A percentile compares a stretch with the other conserved stretches of the same genome.
phyloP scores from a whole-genome alignment of 495 filamentous ascomycete species.

The Lasiosphaeriaceae sp. region DNA sequence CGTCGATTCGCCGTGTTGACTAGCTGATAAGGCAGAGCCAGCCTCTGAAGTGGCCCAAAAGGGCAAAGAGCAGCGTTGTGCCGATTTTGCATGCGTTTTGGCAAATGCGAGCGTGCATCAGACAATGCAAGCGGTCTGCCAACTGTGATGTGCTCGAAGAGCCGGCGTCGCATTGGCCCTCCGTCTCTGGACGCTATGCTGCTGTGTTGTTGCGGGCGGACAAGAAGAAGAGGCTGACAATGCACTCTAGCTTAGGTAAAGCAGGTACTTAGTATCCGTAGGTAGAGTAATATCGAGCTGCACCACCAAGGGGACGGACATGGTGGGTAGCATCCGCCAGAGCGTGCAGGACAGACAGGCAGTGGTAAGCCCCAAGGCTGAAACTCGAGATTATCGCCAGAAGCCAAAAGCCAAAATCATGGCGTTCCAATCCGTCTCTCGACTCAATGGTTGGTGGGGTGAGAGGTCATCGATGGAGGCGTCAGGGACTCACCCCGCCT shows the following conservation, averaged over 20 bases:
- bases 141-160: not conserved
- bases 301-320: not conserved
- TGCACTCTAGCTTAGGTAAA: not conserved
- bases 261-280: not conserved
- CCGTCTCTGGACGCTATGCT: not conserved
- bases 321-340: not conserved
- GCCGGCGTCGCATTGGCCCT: slow-evolving; percentile 2
- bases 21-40: not conserved
- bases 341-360: not conserved
- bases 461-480: slow-evolving; percentile 13
- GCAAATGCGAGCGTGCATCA: slow-evolving; percentile 1
- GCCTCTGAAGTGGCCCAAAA: slow-evolving; percentile 6
- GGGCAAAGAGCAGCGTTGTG: slow-evolving; percentile 16
- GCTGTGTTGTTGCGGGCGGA: no score
- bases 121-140: not conserved
- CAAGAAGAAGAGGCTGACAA: no score
- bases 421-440: slow-evolving; percentile 4
- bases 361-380: slow-evolving; percentile 5
- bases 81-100: slow-evolving; percentile 14
- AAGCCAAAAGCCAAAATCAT: slow-evolving; percentile 5
- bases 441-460: slow-evolving; percentile 1
- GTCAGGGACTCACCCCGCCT: slow-evolving; percentile 13
- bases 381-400: slow-evolving; percentile 9
- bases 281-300: not conserved
- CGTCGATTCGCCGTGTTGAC: not conserved